These are phyloP conservation scores for Wickerhamomyces sp. DNA, from an alignment of 1,139 yeast species.

Conservation along the genomic window DNA sequence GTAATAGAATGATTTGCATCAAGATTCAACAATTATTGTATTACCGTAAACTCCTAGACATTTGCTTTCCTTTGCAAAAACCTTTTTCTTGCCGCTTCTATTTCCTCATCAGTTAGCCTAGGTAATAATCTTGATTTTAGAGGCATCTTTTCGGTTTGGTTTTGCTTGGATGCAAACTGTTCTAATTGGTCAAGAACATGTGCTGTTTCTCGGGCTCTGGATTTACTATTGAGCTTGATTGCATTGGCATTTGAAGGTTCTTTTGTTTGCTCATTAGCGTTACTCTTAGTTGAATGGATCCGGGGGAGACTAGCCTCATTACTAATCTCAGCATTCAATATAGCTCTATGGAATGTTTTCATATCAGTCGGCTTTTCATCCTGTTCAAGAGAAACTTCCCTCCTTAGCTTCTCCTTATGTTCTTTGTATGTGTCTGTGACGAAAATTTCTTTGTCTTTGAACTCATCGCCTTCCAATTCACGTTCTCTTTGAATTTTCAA, in stretches of 20 bases:
- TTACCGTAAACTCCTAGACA: not conserved
- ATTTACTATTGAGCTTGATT: not conserved
- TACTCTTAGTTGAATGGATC: no score
- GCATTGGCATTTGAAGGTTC: not conserved
- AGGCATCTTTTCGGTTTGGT: not conserved
- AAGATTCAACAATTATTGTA: no score
- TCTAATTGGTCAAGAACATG: constrained; percentile 2
- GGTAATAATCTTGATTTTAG: constrained; percentile 16
- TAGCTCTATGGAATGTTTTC: constrained; percentile 8
- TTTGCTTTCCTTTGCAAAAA: constrained; percentile 7
- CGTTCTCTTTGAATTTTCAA: constrained; percentile 27
- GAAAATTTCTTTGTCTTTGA: constrained; percentile 37
- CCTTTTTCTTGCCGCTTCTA: constrained; percentile 11
- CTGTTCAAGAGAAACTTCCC: not conserved
- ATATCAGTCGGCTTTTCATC: constrained; percentile 3
- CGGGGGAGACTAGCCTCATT: no score
- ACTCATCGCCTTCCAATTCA: constrained; percentile 32
- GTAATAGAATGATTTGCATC: not conserved
- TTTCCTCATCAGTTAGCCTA: constrained; percentile 7
- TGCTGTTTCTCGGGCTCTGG: constrained; percentile 2
- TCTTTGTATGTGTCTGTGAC: constrained; percentile 39
- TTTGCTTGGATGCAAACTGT: not conserved
- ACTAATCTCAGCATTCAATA: constrained; percentile 3
- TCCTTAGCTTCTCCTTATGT: constrained; percentile 25
- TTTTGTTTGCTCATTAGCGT: not conserved